Evolutionary conservation across 306 rosid genomes (phyloP), one percentile per base, ranked within the genome.

Genomic region (Aeschynomene evenia): DNA sequence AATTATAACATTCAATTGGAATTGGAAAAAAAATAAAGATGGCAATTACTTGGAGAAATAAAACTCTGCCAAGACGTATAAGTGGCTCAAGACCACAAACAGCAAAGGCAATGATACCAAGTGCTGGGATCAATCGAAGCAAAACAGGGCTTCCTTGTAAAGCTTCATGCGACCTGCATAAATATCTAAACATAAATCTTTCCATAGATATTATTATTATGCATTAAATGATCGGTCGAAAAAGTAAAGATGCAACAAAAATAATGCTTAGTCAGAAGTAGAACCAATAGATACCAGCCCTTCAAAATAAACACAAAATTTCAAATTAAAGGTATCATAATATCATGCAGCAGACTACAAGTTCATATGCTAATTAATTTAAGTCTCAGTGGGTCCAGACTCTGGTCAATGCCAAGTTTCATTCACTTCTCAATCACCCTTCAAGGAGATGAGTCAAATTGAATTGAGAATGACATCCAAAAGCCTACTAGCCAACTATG

Each of bases 71-170:
- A 31, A 81, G 72, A 46, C 91, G 96, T 70, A 94, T 33, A 37
- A 94, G 82, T 64, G 99, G 96, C 68, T 77, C 97, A 58, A 94
- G 87, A 65, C 92, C 99, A 74, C 86, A 91, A 76, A 87, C 87
- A 75, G 96, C 91, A 81, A 95, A 95, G 70, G 92, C 89, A 81
- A 95, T 87, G 82, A 91, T 29, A 68, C 95, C 86, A 76, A 83
- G 84, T 53, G 96, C 95, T 8, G 95, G 89, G 70, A 95, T 73
- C 85, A 95, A 82, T 58, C 82, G 84, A 70, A 77, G 72, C 50
- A 82, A 72, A 70, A 75, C 69, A 67, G 91, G 84, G 75, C 69
- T 91, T 74, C 91, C 87, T 24, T 23, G 66, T 74, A 94, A 72
- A 62, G 89, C 81, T 61, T 72, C 85, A 71, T 75, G 86, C 72